Conservation (phyloP, 495 filamentous ascomycete genomes). For the Aspergillus olivimuriae region DNA sequence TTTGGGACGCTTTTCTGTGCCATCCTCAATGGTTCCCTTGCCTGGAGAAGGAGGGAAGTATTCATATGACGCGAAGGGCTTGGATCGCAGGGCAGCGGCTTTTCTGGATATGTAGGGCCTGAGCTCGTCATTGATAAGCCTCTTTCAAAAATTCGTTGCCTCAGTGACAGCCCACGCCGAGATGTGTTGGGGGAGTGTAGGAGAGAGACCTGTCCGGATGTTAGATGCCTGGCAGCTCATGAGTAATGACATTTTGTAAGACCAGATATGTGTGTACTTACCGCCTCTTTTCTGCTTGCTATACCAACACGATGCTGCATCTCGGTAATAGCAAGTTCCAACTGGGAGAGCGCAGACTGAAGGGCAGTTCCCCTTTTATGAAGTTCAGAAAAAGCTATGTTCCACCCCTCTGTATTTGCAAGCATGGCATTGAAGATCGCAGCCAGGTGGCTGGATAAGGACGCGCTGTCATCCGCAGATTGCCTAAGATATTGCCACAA, state of each 20-base stretch:
- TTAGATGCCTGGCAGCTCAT: background rate
- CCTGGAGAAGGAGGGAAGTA: slow-evolving; percentile 5
- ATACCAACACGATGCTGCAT: slow-evolving; percentile 71
- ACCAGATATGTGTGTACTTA: slow-evolving; percentile 15
- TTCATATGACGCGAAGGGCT: slow-evolving; percentile 6
- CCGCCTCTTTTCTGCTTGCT: slow-evolving; percentile 58
- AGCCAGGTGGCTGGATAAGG: slow-evolving; percentile 37
- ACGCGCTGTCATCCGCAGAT: slow-evolving; percentile 49
- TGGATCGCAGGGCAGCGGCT: slow-evolving; percentile 34
- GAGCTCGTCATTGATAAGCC: slow-evolving; percentile 2
- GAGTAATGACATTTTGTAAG: background rate
- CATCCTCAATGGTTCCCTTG: slow-evolving; percentile 7
- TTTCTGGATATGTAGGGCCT: slow-evolving; percentile 12
- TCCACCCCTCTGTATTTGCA: slow-evolving; percentile 83
- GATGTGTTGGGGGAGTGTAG: slow-evolving; percentile 7
- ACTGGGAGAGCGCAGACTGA: slow-evolving; percentile 52
- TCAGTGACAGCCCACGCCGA: slow-evolving; percentile 16
- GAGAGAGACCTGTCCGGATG: slow-evolving; percentile 16
- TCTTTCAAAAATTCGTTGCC: slow-evolving; percentile 21
- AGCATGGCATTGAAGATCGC: slow-evolving; percentile 75
- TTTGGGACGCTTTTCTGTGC: slow-evolving; percentile 18
- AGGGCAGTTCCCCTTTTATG: slow-evolving; percentile 58
- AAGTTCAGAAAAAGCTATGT: slow-evolving; percentile 61
- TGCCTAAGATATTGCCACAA: slow-evolving; percentile 68
- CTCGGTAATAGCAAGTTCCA: slow-evolving; percentile 63